Evolutionary conservation across 2,329 filamentous ascomycete species (phyloP), one percentile per base, ranked within the genome.

Genomic region (Colletotrichum eremochloae): DNA sequence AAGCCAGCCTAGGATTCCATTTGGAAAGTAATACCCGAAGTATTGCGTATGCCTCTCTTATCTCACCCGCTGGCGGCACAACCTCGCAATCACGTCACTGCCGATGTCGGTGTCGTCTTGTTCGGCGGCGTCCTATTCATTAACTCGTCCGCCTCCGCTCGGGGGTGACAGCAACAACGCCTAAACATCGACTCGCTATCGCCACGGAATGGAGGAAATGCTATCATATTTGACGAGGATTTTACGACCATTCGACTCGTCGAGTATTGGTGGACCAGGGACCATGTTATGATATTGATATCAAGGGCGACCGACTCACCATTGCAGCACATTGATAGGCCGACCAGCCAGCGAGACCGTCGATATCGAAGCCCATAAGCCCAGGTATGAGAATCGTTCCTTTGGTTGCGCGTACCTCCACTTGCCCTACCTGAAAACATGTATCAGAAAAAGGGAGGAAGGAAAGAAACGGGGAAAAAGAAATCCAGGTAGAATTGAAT

Each of bases 11-110:
- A 55, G 7, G 29, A 33, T 38, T 53, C 60, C 18, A 64, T 72
- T 64, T 58, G 61, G 60, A 20, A 48, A 55, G 42, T 55, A 60
- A 68, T 68, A 24, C 65, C 65, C 65, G 65, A 56, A 33, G 60
- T 36, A 24, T 72, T 64, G 69, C 65, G 65, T 68, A 64, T 40
- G 65, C 53, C 53, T 50, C 46, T 63, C 60, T 72, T 55, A 60
- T 69, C 66, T 72, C 60, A 68, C 69, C 69, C 65, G 60, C 66
- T 60, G 42, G 52, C 40, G 66, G 44, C 69, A 63, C 52, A 58
- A 72, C 69, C 69, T 72, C 55, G 69, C 58, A 69, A 72, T 68
- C 69, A 69, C 65, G 66, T 69, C 69, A 72, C 53, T 72, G 69
- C 69, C 69, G 69, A 72, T 72, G 69, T 72, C 69, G 69, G 69